Base-by-base conservation (phyloP, 2,329 filamentous ascomycete species). In the Cladophialophora psammophila region DNA sequence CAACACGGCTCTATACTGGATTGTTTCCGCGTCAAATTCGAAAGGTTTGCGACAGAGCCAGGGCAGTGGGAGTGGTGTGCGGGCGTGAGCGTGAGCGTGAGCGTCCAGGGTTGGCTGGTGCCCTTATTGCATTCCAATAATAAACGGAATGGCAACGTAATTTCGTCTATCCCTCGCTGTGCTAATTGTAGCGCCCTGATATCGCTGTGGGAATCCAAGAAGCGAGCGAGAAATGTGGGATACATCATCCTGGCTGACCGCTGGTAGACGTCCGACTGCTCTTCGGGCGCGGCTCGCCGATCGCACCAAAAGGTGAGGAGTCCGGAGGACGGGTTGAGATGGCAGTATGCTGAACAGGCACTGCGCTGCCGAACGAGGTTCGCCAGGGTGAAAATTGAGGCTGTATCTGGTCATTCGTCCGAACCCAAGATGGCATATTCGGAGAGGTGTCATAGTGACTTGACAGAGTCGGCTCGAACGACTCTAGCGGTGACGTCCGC, bases 261-360 rank as follows among this genome's bases (percentile, higher is more conserved):
- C 80, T 82, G 31, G 81, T 81, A 26, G 83, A 82, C 36, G 80
- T 84, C 64, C 67, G 63, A 26, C 62, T 64, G 34, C 64, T 70
- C 20, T 55, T 65, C n/a, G 69, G 65, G 26, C 70, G 69, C 56
- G 70, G 59, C n/a, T 81, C 79, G 5, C 79, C 79, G 64, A 84
- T 80, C 53, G 77, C 76, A 36, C 79, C 79, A 63, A 78, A 79
- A 55, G 38, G 73, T 60, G 45, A 75, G 54, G 65, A 56, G 31
- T 66, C 57, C 4, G 68, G 58, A 15, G 54, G 48, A 40, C 58
- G 52, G 8, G 53, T 60, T 4, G 67, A 52, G 2, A 68, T 57
- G 4, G 61, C 50, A 18, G 40, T 59, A 32, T 58, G 53, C 15
- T 58, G 58, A 3, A 62, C 53, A 45, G 36, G 55, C 36, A 57